Evolutionary conservation across 2,329 filamentous ascomycete genomes (phyloP), one percentile per base, ranked within the genome.

Genomic region (Malbranchea cinnamomea): DNA sequence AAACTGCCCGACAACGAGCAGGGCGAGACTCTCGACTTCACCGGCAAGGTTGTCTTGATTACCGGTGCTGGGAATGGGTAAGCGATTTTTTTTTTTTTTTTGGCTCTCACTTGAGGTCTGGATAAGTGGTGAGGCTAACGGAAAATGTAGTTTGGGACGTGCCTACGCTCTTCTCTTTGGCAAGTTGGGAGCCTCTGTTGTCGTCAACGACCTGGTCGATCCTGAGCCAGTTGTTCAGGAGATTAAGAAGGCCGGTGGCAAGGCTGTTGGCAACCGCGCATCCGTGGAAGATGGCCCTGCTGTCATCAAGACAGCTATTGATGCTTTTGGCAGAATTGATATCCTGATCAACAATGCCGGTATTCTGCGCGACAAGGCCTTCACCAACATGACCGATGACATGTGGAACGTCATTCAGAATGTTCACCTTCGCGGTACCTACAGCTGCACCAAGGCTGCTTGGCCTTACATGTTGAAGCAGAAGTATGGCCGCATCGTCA

Each of bases 381-480:
- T 98, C 57, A 69, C 68, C 57, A 95, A 95, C 67, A 94, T 98
- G 87, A 81, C 85, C 37, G 89, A 98, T 53, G 77, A 73, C 49
- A 70, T 84, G 48, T 98, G 89, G 85, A 75, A 94, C 47, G 71
- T 81, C 33, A 85, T 98, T 47, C 60, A 95, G 60, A 80, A 84
- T 46, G 84, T 95, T 33, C 89, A 98, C 57, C 71, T 93, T 26
- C 73, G 82, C 43, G 87, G 89, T 44, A 98, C 89, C 37, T 98
- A 92, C 66, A 92, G 93, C 65, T 74, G 87, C 41, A 87, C 83
- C 52, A 94, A 93, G 71, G 89, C 89, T 37, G 89, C 89, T 12
- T 98, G 87, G 84, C 89, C 89, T 29, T 80, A 91, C 59, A 81
- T 98, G 67, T 68, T 95, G 30, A 93, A 94, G 70, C 89, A 98